phyloP scores from a whole-genome alignment of 2,329 filamentous ascomycete species.

The Talaromyces marneffei region DNA sequence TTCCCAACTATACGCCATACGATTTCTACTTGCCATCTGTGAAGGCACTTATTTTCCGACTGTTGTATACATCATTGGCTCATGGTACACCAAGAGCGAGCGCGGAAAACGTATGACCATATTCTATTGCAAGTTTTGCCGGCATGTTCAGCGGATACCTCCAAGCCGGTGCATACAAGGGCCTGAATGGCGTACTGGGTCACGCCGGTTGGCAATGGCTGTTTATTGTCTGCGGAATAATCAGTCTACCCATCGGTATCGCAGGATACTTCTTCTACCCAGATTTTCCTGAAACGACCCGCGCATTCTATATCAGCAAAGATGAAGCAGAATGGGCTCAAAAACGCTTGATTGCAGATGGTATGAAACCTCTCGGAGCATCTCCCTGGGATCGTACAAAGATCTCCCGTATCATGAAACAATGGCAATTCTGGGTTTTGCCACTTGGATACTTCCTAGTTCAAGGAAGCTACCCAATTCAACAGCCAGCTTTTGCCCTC shows the following conservation, averaged over 20 bases:
- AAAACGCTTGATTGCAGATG: constrained; percentile 28
- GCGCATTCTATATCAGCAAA: constrained; percentile 38
- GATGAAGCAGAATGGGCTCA: constrained; percentile 20
- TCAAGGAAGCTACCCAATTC: constrained; percentile 36
- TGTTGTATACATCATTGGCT: constrained; percentile 18
- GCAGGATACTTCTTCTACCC: constrained; percentile 36
- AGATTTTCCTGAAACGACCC: constrained; percentile 41
- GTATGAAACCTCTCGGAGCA: constrained; percentile 34
- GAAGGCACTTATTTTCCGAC: constrained; percentile 18
- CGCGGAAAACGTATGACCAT: constrained; percentile 15
- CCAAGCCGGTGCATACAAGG: constrained; percentile 46
- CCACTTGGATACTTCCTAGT: constrained; percentile 36
- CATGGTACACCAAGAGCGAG: constrained; percentile 18
- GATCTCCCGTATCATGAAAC: constrained; percentile 34
- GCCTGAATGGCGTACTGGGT: constrained; percentile 44
- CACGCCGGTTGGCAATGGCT: constrained; percentile 49
- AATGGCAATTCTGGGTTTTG: constrained; percentile 45
- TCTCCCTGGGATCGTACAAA: constrained; percentile 30
- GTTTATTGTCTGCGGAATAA: constrained; percentile 51
- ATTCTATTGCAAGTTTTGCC: constrained; percentile 15
- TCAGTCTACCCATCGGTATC: constrained; percentile 41
- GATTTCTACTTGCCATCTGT: constrained; percentile 19
- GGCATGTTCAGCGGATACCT: constrained; percentile 50
- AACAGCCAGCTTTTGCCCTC: constrained; percentile 37
- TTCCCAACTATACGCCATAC: constrained; percentile 16